Base-by-base conservation (phyloP, 495 filamentous ascomycete species). In the Amniculicola lignicola region DNA sequence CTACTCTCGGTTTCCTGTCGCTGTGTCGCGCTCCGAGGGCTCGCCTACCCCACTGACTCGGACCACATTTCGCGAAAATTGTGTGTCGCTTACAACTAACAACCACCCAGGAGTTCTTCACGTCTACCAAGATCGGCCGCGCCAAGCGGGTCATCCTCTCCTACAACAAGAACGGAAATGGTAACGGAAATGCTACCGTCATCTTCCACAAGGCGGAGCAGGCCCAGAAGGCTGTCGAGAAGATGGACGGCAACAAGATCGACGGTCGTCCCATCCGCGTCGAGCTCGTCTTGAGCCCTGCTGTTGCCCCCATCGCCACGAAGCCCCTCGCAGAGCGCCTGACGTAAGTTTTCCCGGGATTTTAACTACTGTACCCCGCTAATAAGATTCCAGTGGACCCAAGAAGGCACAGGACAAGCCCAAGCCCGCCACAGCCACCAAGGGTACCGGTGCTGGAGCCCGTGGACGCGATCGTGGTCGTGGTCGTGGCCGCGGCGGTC, bases 251-350 rank as follows among this genome's bases (percentile, higher is more conserved):
- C 51, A 79, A 96, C 48, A 79, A 89, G 15, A 88, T 98, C 47
- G 93, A 98, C 70, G 83, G 83, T 55, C 82, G 84, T 44, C 88
- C 90, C 6, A 91, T 98, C 79, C 96, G 90, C 83, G 88, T 98
- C 56, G 93, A 98, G 68, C 83, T 97, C 43, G 79, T 98, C 43
- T 80, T 93, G 54, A 84, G 88, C 68, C 85, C 86, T 14, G 82
- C 82, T 6, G 81, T 84, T 49, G 86, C 82, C 15, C 83, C 84
- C 27, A 68, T 78, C 11, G 77, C 81, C 11, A 75, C 84, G 1
- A 68, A 83, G 11, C 74, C 79, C 22, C 81, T 98, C n/a, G 82
- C 82, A 27, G 91, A 96, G 56, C 92, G 93, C 63, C 82, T 97
- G 63, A 77, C 81, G 83, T 89, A 76, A 73, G 84, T 71, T 71